Evolutionary conservation across 306 rosid genomes (phyloP).

Genomic region (Lupinus albus): DNA sequence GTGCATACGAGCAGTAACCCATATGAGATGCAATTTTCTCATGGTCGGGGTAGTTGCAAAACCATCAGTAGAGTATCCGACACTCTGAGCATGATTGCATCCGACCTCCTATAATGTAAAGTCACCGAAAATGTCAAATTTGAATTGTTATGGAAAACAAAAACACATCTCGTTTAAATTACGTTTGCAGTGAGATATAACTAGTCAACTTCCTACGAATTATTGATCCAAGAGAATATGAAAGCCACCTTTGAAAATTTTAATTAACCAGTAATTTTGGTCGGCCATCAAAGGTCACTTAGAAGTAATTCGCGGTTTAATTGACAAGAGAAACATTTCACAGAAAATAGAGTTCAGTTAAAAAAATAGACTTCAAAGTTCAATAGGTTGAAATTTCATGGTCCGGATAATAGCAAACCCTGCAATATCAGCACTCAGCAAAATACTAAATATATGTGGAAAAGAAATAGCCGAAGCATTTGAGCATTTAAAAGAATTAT

Average conservation of each 20-base stretch:
- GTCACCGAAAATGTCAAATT: slow-evolving; percentile 25
- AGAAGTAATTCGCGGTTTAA: slow-evolving; percentile 11
- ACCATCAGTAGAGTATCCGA: slow-evolving; percentile 92
- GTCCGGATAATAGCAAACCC: slow-evolving; percentile 12
- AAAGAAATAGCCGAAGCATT: neutral
- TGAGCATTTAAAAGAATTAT: slow-evolving; percentile 7
- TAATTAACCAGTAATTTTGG: slow-evolving; percentile 13
- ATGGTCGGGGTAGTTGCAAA: slow-evolving; percentile 92
- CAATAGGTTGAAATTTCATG: neutral
- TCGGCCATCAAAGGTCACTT: slow-evolving; percentile 1
- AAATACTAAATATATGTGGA: neutral
- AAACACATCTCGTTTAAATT: slow-evolving; percentile 2
- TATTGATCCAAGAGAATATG: neutral
- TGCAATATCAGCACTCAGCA: neutral
- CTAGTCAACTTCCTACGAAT: neutral
- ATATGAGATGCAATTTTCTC: slow-evolving; percentile 91
- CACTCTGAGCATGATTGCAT: slow-evolving; percentile 95
- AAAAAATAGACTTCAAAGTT: neutral
- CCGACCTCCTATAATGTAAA: slow-evolving; percentile 83
- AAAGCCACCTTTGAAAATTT: neutral
- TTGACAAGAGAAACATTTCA: neutral
- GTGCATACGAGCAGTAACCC: slow-evolving; percentile 99
- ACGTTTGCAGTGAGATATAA: slow-evolving; percentile 1
- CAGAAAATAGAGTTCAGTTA: neutral
- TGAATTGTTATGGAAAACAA: slow-evolving; percentile 1